Evolutionary conservation across 495 filamentous ascomycete genomes (phyloP), one percentile per base, ranked within the genome.

Genomic region (Aspergillus affinis): DNA sequence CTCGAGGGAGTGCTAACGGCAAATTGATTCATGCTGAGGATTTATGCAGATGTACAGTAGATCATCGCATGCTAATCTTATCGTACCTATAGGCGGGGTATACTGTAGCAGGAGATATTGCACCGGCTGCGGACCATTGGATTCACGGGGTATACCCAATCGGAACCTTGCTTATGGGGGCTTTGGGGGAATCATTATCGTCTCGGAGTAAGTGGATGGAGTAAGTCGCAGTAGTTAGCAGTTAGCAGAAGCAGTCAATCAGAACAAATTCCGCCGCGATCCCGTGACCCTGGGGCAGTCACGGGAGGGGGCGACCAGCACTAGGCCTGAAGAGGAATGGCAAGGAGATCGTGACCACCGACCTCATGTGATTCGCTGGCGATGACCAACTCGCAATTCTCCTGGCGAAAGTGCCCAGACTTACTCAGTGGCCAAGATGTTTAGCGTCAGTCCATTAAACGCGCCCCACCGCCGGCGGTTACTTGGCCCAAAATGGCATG

Each of bases 401-500:
- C 4, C 23, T 26, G 2, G 2, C 23, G n/a, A 26, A 26, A 26
- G 23, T 26, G 23, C 23, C 23, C 23, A 26, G 23, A 26, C 23
- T 26, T 26, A 26, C 44, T 47, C 13, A 7, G 48, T 51, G 21
- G 12, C 6, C 17, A 10, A 51, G 44, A 47, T 2, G 44, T 32
- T 44, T 52, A 48, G 48, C 27, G 47, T 51, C 51, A 17, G 29
- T 17, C 30, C 12, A 48, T 50, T 58, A 54, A 19, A 54, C 29
- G 32, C 36, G 48, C 51, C 62, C 57, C 59, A 59, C 63, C 49
- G 44, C 8, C 27, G 44, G 48, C 51, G 47, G 48, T 26, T 23
- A 46, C 54, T 61, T 59, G 60, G 55, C 69, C 66, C 44, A 47
- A 66, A 58, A 59, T 36, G 65, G 69, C 64, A 72, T 51, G 69